These are phyloP conservation scores for Nicotiana tabacum DNA, from an alignment of 257 asterid genomes.

Conservation along the genomic window DNA sequence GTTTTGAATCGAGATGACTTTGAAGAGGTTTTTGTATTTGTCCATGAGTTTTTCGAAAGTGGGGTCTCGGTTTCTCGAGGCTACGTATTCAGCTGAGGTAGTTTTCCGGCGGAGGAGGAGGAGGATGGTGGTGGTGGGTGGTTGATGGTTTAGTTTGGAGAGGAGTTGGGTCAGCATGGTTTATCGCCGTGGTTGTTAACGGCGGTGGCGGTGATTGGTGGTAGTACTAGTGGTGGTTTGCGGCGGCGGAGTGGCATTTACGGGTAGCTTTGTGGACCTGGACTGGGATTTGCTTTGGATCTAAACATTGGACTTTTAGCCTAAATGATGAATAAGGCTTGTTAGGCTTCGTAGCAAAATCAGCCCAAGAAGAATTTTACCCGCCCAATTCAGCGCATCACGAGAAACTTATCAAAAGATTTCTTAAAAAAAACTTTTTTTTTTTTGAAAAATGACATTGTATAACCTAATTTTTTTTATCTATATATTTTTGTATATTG, in stretches of 20 bases:
- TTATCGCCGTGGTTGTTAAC: background rate
- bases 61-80: slow-evolving; percentile 74
- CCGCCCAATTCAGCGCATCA: too few species aligned
- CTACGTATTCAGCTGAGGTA: slow-evolving; percentile 59
- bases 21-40: slow-evolving; percentile 64
- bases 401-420: too few species aligned
- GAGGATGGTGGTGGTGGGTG: slow-evolving; percentile 12
- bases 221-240: background rate
- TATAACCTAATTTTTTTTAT: too few species aligned
- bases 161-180: slow-evolving; percentile 51
- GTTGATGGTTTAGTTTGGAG: slow-evolving; percentile 19
- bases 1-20: slow-evolving; percentile 68
- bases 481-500: too few species aligned
- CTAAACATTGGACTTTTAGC: background rate
- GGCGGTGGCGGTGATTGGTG: background rate
- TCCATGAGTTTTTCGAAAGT: slow-evolving; percentile 89
- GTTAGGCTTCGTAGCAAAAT: too few species aligned
- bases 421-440: too few species aligned
- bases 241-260: background rate
- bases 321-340: too few species aligned
- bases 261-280: background rate
- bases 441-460: too few species aligned
- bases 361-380: too few species aligned
- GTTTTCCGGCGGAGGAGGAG: slow-evolving; percentile 58
- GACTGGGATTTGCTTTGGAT: background rate